A percentile compares a stretch with the other conserved stretches of the same genome.
These are phyloP conservation scores for Niebla homalea DNA, from an alignment of 495 filamentous ascomycete species.

Conservation along the genomic window DNA sequence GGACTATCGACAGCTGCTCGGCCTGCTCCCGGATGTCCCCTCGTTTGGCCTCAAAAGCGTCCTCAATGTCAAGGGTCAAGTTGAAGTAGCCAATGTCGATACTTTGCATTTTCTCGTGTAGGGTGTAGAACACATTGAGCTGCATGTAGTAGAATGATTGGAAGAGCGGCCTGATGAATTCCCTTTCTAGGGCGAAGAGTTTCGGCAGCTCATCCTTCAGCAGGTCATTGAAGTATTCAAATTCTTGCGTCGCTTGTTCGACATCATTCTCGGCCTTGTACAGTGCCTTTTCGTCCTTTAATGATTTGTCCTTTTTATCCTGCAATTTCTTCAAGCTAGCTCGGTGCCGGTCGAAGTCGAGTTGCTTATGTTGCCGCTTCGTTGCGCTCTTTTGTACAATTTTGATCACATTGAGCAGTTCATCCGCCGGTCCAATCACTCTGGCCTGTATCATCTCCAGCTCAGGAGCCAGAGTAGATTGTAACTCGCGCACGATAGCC, in stretches of 20 bases:
- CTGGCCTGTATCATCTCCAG: constrained; percentile 94
- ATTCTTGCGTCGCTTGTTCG: constrained; percentile 87
- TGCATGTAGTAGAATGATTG: constrained; percentile 99
- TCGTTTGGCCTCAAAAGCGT: constrained; percentile 75
- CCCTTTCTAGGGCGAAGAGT: constrained; percentile 80
- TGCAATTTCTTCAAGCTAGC: constrained; percentile 80
- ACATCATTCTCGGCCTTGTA: constrained; percentile 92
- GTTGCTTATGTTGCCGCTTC: constrained; percentile 94
- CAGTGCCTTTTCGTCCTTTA: constrained; percentile 94
- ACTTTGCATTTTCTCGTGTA: constrained; percentile 94
- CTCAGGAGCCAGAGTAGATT: constrained; percentile 77
- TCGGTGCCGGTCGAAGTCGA: constrained; percentile 86
- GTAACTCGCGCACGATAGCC: constrained; percentile 75
- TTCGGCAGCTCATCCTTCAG: constrained; percentile 92
- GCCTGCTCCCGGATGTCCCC: constrained; percentile 72
- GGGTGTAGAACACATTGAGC: constrained; percentile 96
- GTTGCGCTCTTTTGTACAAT: constrained; percentile 73
- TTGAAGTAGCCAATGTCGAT: constrained; percentile 98
- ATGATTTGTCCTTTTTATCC: constrained; percentile 90
- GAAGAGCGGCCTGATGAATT: constrained; percentile 96
- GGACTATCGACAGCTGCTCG: constrained; percentile 65
- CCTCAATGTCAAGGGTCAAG: constrained; percentile 75
- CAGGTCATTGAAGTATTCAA: constrained; percentile 91
- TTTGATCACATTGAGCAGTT: constrained; percentile 91
- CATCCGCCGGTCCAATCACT: constrained; percentile 85